Evolutionary conservation across 345 rosid genomes (phyloP), one percentile per base, ranked within the genome.

Genomic region (Rhizophora apiculata): DNA sequence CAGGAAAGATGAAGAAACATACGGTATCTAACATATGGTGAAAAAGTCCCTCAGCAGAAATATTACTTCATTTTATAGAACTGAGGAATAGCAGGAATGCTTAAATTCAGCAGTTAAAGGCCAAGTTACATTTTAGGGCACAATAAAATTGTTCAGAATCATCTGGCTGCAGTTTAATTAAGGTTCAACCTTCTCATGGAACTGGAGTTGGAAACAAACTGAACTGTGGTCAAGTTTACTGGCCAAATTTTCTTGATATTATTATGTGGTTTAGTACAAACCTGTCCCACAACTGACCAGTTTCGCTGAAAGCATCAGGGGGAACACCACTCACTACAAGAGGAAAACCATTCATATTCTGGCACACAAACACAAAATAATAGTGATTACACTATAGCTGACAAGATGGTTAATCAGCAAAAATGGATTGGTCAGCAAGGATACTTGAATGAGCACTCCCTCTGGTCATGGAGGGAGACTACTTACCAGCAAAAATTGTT

Each of bases 261-360:
- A 59, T 29, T 15, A 43, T 49, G 37, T 48, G 29, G 53, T 46
- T 34, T 70, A 51, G 63, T 21, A 80, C 80, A 66, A 56, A 94
- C 98, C 97, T 91, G 81, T 85, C 89, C 97, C 98, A 94, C 18
- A 91, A 79, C 74, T 94, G 98, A 81, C 97, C 97, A 65, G 96
- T 94, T 69, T 86, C 90, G 81, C 97, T 94, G 87, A 94, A 94
- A 68, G 91, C 89, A 83, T 91, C 98, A 24, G 97, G 97, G 37
- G 98, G 96, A 76, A 94, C 98, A 55, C 98, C 97, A 46, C 98
- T 86, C 36, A 94, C 98, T 60, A 85, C 72, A 76, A 79, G 78
- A 63, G 98, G 96, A 75, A 81, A 94, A 70, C 97, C 95, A 65
- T 77, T 85, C 86, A 77, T 87, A 79, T 84, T 84, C 97, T 94